Percentiles rank a stretch among this genome's conserved stretches.
These are phyloP conservation scores for Ramularia endophylla DNA, from an alignment of 2,329 filamentous ascomycete genomes.

Conservation along the genomic window DNA sequence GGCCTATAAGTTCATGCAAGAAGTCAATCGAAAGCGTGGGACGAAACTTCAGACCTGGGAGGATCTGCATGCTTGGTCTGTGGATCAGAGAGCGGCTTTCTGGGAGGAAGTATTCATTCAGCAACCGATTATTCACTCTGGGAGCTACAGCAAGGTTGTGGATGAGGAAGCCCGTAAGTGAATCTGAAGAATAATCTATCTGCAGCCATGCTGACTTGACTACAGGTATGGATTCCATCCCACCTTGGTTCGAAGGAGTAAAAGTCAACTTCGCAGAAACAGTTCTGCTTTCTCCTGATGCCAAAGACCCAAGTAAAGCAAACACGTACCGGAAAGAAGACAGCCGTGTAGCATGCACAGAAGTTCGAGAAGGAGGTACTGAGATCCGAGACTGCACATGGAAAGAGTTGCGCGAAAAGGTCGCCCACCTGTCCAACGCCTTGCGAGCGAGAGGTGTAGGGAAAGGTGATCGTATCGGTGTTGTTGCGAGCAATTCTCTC, in stretches of 20 bases:
- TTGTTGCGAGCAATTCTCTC: constrained; percentile 68
- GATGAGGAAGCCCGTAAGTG: constrained; percentile 58
- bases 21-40: constrained; percentile 53
- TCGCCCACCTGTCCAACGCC: constrained; percentile 57
- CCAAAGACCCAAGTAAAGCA: constrained; percentile 40
- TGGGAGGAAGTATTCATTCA: constrained; percentile 59
- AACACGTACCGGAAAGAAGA: constrained; percentile 63
- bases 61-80: constrained; percentile 66
- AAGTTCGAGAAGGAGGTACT: constrained; percentile 62
- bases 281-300: constrained; percentile 55
- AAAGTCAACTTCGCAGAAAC: constrained; percentile 76
- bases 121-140: constrained; percentile 57
- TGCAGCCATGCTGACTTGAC: constrained; percentile 63
- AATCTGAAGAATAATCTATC: constrained; percentile 56
- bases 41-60: constrained; percentile 59
- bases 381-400: constrained; percentile 55
- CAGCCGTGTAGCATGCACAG: constrained; percentile 61
- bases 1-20: constrained; percentile 63
- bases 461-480: constrained; percentile 68
- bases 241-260: constrained; percentile 71
- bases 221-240: constrained; percentile 63
- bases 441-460: constrained; percentile 60
- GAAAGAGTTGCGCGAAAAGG: constrained; percentile 56
- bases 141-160: constrained; percentile 48
- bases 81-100: constrained; percentile 57